Evolutionary conservation across 331 rosid species (phyloP), one percentile per base, ranked within the genome.

Genomic region (Malus hybrid): DNA sequence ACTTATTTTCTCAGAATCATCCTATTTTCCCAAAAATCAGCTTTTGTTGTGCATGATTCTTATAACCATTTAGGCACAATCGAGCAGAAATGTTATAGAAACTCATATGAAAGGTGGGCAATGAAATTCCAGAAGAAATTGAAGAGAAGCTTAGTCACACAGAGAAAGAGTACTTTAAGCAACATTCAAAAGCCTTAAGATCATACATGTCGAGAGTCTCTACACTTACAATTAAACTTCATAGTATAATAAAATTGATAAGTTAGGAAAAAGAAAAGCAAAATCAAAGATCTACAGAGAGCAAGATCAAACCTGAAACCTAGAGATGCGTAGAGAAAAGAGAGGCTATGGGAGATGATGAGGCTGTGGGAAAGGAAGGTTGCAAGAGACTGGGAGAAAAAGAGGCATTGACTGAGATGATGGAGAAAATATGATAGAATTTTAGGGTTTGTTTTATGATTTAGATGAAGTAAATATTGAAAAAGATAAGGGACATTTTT

Each of bases 31-130:
- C 31, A 29, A 3, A 29, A 15, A 33, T 69, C 2, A 28, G 46
- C 72, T 73, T 48, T 60, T 18, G 50, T 77, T 78, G 20, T 60
- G 62, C 16, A 44, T 68, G 42, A 67, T 31, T 79, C n/a, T 67
- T 64, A 68, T 74, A 69, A 76, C 14, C 61, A 75, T 70, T 72
- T 73, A 94, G 96, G 77, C 80, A 88, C 59, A 87, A 79, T 77
- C 88, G 96, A 76, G 92, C 93, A 36, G 93, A 92, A 71, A 83
- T 80, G 74, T 76, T 86, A 74, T 80, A 79, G 36, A 86, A 81
- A 81, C 79, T 91, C 83, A 75, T 85, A 44, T 94, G 99, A 96
- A 92, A 94, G 85, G 85, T 91, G 61, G 96, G 97, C 69, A 77
- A 80, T 3, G 83, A 81, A 72, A 88, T 90, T 81, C 99, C 93